Percentiles rank a stretch among this genome's conserved stretches.
These are phyloP conservation scores for Leccinum boreale DNA, from an alignment of 768 basidiomycete species.

Conservation along the genomic window DNA sequence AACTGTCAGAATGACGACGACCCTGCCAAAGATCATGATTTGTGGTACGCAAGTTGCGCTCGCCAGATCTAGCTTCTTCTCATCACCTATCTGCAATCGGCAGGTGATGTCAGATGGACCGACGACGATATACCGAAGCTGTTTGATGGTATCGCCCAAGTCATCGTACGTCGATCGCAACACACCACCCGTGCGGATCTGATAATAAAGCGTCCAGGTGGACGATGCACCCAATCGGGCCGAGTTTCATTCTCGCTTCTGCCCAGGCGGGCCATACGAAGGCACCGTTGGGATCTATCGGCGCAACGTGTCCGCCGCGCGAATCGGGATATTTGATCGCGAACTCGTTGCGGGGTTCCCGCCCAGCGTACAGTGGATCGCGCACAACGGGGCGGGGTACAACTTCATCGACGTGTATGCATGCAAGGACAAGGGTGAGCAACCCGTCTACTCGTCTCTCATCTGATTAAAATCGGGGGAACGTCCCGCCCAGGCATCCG, in stretches of 20 bases:
- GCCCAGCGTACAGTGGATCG: conserved; percentile 70
- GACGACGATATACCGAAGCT: conserved; percentile 63
- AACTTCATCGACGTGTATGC: conserved; percentile 76
- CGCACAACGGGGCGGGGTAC: conserved; percentile 87
- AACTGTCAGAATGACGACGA: conserved; percentile 1
- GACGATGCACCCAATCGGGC: conserved; percentile 41
- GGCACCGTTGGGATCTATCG: conserved; percentile 49
- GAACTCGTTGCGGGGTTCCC: conserved; percentile 60
- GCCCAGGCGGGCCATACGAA: conserved; percentile 44
- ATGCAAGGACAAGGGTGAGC: conserved; percentile 69
- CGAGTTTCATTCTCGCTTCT: conserved; percentile 44
- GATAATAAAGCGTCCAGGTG: conserved; percentile 14
- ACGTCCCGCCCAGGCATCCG: conserved; percentile 39
- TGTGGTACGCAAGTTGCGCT: conserved; percentile 21
- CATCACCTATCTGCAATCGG: background rate
- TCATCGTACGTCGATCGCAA: conserved; percentile 56
- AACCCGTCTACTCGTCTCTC: background rate
- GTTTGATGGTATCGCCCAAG: conserved; percentile 64
- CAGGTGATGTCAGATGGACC: conserved; percentile 73
- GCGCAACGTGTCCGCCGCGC: conserved; percentile 40
- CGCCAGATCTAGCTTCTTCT: background rate
- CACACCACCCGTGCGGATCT: background rate
- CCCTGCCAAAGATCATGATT: conserved; percentile 26
- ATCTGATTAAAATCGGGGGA: background rate
- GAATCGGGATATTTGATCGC: conserved; percentile 48